Conservation (phyloP, 2,329 filamentous ascomycete species). For the Fusarium equiseti region DNA sequence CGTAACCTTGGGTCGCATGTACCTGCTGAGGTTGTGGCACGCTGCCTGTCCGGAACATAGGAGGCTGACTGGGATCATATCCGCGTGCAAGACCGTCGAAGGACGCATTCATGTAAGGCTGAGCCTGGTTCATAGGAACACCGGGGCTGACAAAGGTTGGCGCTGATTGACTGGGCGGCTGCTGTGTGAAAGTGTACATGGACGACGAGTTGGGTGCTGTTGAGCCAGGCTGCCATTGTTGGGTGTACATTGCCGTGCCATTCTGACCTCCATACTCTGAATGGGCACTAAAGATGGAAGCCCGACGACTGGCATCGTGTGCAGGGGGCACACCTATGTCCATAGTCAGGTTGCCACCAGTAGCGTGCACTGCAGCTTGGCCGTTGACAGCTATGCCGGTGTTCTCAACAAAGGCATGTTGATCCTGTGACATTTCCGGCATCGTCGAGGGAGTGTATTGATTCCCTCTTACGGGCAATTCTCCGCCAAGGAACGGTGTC, state of each 20-base stretch:
- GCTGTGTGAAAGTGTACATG: conserved; percentile 61
- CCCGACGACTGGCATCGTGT: conserved; percentile 60
- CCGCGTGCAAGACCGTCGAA: conserved; percentile 54
- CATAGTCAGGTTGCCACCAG: conserved; percentile 54
- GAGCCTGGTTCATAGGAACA: conserved; percentile 51
- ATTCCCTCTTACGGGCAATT: conserved; percentile 59
- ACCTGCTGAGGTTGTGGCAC: conserved; percentile 48
- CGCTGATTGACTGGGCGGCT: conserved; percentile 51
- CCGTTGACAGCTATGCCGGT: conserved; percentile 52
- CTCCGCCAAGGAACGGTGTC: conserved; percentile 55
- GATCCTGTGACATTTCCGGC: conserved; percentile 57
- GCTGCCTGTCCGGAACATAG: conserved; percentile 52
- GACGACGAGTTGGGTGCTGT: conserved; percentile 56
- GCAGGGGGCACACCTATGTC: conserved; percentile 59
- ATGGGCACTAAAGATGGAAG: conserved; percentile 56
- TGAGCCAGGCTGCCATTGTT: conserved; percentile 60
- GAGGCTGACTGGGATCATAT: conserved; percentile 50
- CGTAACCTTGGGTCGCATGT: conserved; percentile 50
- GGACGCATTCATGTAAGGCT: conserved; percentile 51
- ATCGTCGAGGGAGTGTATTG: conserved; percentile 59
- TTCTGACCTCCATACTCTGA: conserved; percentile 59
- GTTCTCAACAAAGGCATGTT: conserved; percentile 57
- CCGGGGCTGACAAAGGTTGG: conserved; percentile 50
- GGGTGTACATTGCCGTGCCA: conserved; percentile 56
- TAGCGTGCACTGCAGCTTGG: conserved; percentile 52